A percentile compares a stretch with the other conserved stretches of the same genome.
phyloP scores from a whole-genome alignment of 208 protist species.

The Leishmania tarentolae region DNA sequence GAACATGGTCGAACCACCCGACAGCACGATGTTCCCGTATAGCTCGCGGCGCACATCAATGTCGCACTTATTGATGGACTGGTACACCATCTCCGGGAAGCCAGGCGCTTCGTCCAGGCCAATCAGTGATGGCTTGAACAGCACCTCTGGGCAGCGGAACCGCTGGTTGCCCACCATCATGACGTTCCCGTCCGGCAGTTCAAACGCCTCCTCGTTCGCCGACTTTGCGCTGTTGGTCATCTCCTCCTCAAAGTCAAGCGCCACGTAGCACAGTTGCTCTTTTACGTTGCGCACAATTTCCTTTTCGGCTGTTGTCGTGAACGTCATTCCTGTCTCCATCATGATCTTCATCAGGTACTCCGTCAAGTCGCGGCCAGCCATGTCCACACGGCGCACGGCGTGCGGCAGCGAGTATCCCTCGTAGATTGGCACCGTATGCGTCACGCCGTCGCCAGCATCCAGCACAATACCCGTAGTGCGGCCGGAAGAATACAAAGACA shows the following conservation, averaged over 20 bases:
- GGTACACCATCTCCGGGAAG: constrained; percentile 96
- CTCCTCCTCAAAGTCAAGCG: constrained; percentile 96
- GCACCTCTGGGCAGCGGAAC: constrained; percentile 95
- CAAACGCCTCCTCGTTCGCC: constrained; percentile 89
- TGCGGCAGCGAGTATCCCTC: constrained; percentile 93
- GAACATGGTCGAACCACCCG: constrained; percentile 97
- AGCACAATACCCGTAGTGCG: constrained; percentile 93
- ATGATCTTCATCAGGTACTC: constrained; percentile 95
- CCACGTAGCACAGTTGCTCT: constrained; percentile 94
- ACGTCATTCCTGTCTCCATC: constrained; percentile 95
- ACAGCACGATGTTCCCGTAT: constrained; percentile 96
- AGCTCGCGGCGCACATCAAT: constrained; percentile 95
- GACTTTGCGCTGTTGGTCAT: constrained; percentile 92
- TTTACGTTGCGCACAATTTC: constrained; percentile 97
- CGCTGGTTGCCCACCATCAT: constrained; percentile 86
- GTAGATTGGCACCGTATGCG: constrained; percentile 94
- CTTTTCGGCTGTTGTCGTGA: constrained; percentile 95
- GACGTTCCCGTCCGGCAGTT: constrained; percentile 95
- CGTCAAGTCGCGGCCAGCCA: constrained; percentile 95
- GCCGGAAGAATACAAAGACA: constrained; percentile 94
- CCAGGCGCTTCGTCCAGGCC: constrained; percentile 94
- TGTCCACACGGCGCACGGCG: constrained; percentile 85
- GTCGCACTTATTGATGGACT: constrained; percentile 98
- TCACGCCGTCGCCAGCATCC: constrained; percentile 94
- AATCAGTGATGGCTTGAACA: constrained; percentile 97